Evolutionary conservation across 495 filamentous ascomycete genomes (phyloP).

Genomic region (Aeminium ludgeri): DNA sequence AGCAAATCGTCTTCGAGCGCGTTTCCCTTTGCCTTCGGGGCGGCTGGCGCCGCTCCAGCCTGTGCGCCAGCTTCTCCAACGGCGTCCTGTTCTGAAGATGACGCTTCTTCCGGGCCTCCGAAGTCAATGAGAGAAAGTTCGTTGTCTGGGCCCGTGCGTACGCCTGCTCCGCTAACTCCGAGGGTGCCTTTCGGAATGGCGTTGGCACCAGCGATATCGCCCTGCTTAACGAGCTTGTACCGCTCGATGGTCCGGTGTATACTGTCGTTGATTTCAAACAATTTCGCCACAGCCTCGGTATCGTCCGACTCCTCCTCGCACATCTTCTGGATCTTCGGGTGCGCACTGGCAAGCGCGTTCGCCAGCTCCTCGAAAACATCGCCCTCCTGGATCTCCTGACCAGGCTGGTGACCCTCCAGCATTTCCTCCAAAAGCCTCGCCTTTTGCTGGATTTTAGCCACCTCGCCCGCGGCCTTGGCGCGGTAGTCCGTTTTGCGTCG

Average conservation of each 20-base stretch:
- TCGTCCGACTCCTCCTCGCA: constrained; percentile 97
- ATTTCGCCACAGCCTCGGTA: constrained; percentile 82
- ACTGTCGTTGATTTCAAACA: constrained; percentile 94
- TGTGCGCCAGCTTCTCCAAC: constrained; percentile 8
- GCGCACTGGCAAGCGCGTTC: constrained; percentile 78
- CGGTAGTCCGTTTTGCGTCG: constrained; percentile 91
- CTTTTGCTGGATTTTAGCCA: constrained; percentile 83
- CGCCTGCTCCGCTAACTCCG: constrained; percentile 47
- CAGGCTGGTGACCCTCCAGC: constrained; percentile 64
- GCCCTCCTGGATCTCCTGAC: constrained; percentile 69
- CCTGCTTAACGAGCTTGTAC: constrained; percentile 86
- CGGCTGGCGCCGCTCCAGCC: constrained; percentile 17
- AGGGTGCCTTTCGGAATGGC: constrained; percentile 72
- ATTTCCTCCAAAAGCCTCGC: constrained; percentile 84
- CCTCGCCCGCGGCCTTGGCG: constrained; percentile 92
- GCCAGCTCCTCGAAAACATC: constrained; percentile 95
- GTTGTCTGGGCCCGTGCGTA: constrained; percentile 57
- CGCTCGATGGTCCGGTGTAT: constrained; percentile 93
- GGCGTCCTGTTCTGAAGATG: constrained; percentile 27
- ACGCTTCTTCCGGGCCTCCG: constrained; percentile 35
- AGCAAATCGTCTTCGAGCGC: constrained; percentile 43
- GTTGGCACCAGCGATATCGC: constrained; percentile 75
- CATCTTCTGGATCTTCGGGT: constrained; percentile 98
- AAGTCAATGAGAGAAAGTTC: constrained; percentile 92
- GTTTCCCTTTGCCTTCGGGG: constrained; percentile 33